These are phyloP conservation scores for Gossypioides kirkii DNA, from an alignment of 345 rosid genomes.

Conservation along the genomic window DNA sequence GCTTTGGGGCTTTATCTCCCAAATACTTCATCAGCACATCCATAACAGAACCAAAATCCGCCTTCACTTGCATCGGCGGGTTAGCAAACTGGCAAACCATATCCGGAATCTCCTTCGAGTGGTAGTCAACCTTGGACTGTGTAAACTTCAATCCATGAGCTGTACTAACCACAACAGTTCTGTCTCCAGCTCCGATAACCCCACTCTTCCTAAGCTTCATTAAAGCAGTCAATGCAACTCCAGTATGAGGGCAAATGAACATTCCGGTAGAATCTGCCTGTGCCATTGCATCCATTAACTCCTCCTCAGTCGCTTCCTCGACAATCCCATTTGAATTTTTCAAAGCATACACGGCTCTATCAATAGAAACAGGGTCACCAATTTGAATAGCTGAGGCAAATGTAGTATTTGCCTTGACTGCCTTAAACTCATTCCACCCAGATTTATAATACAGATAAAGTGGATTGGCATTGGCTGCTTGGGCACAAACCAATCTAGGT, in stretches of 20 bases:
- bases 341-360: constrained; percentile 80
- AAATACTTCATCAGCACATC: constrained; percentile 66
- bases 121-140: constrained; percentile 78
- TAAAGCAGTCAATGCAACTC: constrained; percentile 81
- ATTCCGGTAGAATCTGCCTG: constrained; percentile 90
- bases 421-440: constrained; percentile 68
- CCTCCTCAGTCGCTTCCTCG: constrained; percentile 87
- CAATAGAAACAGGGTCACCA: constrained; percentile 89
- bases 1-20: constrained; percentile 36
- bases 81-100: constrained; percentile 79
- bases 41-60: constrained; percentile 84
- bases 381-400: constrained; percentile 95
- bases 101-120: constrained; percentile 63
- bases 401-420: constrained; percentile 65
- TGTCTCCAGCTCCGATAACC: constrained; percentile 54
- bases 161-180: constrained; percentile 85
- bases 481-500: constrained; percentile 84
- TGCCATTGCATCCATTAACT: constrained; percentile 92
- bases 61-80: constrained; percentile 70
- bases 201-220: constrained; percentile 75
- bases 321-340: constrained; percentile 73
- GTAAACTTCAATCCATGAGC: constrained; percentile 93
- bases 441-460: constrained; percentile 72
- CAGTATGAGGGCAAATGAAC: constrained; percentile 94
- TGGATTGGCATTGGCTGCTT: constrained; percentile 90